Evolutionary conservation across 2,329 filamentous ascomycete species (phyloP).

Genomic region (Cladosporium cucumerinum): DNA sequence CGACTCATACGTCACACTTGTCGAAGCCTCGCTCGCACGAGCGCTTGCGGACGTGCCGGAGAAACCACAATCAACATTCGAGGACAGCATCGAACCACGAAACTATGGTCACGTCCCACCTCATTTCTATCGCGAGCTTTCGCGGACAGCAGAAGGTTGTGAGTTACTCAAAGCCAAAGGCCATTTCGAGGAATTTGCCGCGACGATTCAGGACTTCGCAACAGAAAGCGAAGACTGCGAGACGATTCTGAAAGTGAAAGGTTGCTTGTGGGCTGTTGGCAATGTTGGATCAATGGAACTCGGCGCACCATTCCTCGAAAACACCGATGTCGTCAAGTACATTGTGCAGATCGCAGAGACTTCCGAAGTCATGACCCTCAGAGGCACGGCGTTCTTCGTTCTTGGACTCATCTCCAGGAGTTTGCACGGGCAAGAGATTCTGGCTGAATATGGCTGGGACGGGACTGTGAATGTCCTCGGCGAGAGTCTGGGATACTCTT

Average conservation of each 20-base stretch:
- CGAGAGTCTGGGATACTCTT: constrained; percentile 78
- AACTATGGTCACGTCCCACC: constrained; percentile 70
- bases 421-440: constrained; percentile 84
- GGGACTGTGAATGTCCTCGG: constrained; percentile 81
- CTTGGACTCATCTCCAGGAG: constrained; percentile 89
- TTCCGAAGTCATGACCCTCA: constrained; percentile 85
- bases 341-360: constrained; percentile 85
- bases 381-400: constrained; percentile 95
- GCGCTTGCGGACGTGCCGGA: constrained; percentile 66
- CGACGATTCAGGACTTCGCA: constrained; percentile 82
- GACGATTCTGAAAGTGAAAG: constrained; percentile 88
- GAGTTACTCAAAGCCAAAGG: constrained; percentile 86
- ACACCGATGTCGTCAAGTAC: constrained; percentile 79
- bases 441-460: constrained; percentile 89
- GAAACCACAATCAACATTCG: constrained; percentile 44
- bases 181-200: constrained; percentile 90
- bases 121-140: constrained; percentile 95
- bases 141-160: constrained; percentile 88
- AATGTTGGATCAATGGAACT: constrained; percentile 99
- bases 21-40: constrained; percentile 90
- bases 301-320: constrained; percentile 88
- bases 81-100: constrained; percentile 46
- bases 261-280: constrained; percentile 93
- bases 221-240: constrained; percentile 83
- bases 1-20: constrained; percentile 88